These are phyloP conservation scores for Verticillium longisporum DNA, from an alignment of 2,329 filamentous ascomycete genomes.

Conservation along the genomic window DNA sequence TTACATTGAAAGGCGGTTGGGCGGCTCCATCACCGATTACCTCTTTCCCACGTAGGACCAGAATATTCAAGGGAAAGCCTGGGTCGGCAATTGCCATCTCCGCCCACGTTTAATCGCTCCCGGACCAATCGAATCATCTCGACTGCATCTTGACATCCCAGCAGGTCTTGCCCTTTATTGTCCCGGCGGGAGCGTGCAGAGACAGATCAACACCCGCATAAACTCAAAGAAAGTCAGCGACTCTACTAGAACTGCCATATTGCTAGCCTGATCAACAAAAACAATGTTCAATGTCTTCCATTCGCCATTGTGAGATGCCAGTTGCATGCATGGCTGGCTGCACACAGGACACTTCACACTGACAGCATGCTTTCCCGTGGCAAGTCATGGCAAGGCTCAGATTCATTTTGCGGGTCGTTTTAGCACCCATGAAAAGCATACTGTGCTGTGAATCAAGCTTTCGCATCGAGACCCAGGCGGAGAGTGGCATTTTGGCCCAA, in stretches of 20 bases:
- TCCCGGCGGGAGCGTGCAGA: not conserved
- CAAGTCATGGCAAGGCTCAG: not conserved
- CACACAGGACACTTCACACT: not conserved
- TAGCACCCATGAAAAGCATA: not conserved
- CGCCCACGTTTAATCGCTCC: not conserved
- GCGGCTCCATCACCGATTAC: no score
- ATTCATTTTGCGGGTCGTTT: not conserved
- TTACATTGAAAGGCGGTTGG: not conserved
- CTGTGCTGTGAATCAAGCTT: not conserved
- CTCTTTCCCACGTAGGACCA: not conserved
- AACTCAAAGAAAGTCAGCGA: not conserved
- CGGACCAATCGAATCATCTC: not conserved
- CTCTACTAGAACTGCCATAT: not conserved
- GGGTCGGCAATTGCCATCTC: not conserved
- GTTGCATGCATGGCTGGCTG: not conserved
- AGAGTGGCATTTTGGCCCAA: not conserved
- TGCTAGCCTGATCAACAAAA: not conserved
- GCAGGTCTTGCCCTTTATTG: not conserved
- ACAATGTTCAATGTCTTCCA: not conserved
- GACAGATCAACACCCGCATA: not conserved
- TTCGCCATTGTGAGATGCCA: not conserved
- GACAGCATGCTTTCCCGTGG: not conserved
- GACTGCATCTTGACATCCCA: not conserved
- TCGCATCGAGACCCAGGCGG: not conserved
- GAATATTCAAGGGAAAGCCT: not conserved